These are phyloP conservation scores for Vitis hybrid DNA, from an alignment of 177 flowering plant species.

Conservation along the genomic window DNA sequence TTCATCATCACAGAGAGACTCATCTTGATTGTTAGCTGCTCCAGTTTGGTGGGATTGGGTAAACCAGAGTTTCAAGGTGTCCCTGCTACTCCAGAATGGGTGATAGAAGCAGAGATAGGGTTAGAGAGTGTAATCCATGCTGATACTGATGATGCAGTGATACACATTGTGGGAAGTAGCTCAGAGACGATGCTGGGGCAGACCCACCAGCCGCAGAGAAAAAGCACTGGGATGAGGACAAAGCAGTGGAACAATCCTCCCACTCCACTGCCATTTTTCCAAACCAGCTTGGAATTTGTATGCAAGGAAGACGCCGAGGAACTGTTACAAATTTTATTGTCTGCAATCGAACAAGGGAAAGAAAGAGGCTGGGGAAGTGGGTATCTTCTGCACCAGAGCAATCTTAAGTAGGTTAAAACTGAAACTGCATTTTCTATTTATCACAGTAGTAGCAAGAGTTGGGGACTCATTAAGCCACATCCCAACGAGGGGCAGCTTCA, in stretches of 20 bases:
- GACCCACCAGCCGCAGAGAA: conserved; percentile 37
- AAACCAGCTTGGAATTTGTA: conserved; percentile 58
- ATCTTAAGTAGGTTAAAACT: conserved; percentile 29
- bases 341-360: conserved; percentile 56
- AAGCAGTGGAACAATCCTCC: conserved; percentile 43
- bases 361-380: conserved; percentile 51
- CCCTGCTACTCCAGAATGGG: conserved; percentile 73
- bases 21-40: conserved; percentile 57
- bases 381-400: conserved; percentile 55
- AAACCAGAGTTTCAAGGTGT: conserved; percentile 65
- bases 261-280: conserved; percentile 58
- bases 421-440: neutral
- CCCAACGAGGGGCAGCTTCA: too few relatives aligned
- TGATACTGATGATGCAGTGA: conserved; percentile 48
- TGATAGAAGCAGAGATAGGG: conserved; percentile 56
- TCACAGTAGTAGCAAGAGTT: neutral
- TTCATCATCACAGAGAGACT: conserved; percentile 61
- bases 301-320: conserved; percentile 57
- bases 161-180: conserved; percentile 78
- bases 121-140: conserved; percentile 73
- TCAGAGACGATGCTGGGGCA: conserved; percentile 46
- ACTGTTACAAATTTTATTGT: conserved; percentile 47
- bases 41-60: conserved; percentile 57
- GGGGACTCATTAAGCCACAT: too few relatives aligned
- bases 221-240: conserved; percentile 28